Evolutionary conservation across 441 rosid species (phyloP).

Genomic region (Geranium incanum): DNA sequence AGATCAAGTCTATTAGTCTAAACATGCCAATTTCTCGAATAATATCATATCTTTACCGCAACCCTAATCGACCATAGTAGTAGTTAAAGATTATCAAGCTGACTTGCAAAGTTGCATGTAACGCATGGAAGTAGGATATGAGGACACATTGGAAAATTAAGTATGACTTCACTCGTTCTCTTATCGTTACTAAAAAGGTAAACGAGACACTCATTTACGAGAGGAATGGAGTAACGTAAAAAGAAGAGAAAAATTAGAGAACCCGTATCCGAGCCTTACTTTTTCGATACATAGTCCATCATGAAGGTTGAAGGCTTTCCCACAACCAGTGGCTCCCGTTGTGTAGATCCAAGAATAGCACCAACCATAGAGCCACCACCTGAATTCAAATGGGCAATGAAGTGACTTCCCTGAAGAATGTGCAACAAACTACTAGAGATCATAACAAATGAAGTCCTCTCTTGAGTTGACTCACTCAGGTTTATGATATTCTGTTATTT

Average conservation of each 20-base stretch:
- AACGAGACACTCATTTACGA: too few relatives aligned
- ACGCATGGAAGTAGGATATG: too few relatives aligned
- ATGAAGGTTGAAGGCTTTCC: constrained; percentile 80
- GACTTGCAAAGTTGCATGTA: background rate
- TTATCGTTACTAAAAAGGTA: too few relatives aligned
- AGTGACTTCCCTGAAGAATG: background rate
- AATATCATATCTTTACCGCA: background rate
- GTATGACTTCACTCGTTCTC: too few relatives aligned
- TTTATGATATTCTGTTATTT: background rate
- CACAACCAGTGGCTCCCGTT: constrained; percentile 62
- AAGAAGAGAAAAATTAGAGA: constrained; percentile 1
- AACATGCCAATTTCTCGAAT: background rate
- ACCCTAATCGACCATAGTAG: background rate
- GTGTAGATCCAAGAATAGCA: constrained; percentile 57
- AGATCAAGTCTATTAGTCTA: constrained; percentile 9
- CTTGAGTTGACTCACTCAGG: background rate
- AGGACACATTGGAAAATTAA: too few relatives aligned
- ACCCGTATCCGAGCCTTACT: constrained; percentile 35
- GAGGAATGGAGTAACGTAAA: too few relatives aligned
- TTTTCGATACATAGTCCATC: constrained; percentile 75
- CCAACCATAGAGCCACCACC: constrained; percentile 87
- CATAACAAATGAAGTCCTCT: background rate
- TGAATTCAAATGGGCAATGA: constrained; percentile 20
- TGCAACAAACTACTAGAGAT: background rate
- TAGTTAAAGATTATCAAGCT: background rate